A percentile compares a stretch with the other conserved stretches of the same genome.
Evolutionary conservation across 306 rosid species (phyloP).

Genomic region (Prunus armeniaca): DNA sequence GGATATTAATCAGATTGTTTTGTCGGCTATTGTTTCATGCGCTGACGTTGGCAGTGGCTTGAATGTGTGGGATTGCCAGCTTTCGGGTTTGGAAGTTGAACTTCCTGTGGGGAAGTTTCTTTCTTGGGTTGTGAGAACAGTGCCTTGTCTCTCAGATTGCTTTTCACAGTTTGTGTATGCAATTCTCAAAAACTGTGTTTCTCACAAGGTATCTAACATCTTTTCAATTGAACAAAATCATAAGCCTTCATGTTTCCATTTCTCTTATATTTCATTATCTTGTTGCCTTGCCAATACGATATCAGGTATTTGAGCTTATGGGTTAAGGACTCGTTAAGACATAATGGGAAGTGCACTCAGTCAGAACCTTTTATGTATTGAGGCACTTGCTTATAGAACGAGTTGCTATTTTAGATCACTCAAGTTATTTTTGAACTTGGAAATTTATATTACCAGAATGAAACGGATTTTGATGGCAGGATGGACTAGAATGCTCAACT

Average conservation of each 20-base stretch:
- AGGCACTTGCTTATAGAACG: background rate
- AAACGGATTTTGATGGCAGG: constrained; percentile 41
- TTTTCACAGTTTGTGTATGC: constrained; percentile 55
- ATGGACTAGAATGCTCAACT: constrained; percentile 40
- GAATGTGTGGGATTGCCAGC: constrained; percentile 55
- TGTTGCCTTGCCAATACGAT: background rate
- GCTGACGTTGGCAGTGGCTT: constrained; percentile 37
- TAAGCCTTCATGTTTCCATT: constrained; percentile 2
- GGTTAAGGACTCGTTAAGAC: too few relatives aligned
- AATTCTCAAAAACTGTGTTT: constrained; percentile 40
- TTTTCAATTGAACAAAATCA: constrained; percentile 6
- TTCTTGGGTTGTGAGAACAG: constrained; percentile 65
- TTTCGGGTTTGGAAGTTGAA: constrained; percentile 52
- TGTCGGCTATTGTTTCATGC: constrained; percentile 55
- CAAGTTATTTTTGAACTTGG: background rate
- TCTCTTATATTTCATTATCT: constrained; percentile 4
- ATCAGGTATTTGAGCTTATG: background rate
- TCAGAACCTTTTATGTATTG: background rate
- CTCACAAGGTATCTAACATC: constrained; percentile 45
- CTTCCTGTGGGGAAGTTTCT: constrained; percentile 68
- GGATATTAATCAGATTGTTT: constrained; percentile 61
- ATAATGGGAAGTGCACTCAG: background rate
- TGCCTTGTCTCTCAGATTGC: constrained; percentile 69
- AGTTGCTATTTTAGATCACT: background rate
- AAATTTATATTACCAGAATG: constrained; percentile 25